Evolutionary conservation across 1,284 basidiomycete genomes (phyloP).

Genomic region (Laetiporus sulphureus): DNA sequence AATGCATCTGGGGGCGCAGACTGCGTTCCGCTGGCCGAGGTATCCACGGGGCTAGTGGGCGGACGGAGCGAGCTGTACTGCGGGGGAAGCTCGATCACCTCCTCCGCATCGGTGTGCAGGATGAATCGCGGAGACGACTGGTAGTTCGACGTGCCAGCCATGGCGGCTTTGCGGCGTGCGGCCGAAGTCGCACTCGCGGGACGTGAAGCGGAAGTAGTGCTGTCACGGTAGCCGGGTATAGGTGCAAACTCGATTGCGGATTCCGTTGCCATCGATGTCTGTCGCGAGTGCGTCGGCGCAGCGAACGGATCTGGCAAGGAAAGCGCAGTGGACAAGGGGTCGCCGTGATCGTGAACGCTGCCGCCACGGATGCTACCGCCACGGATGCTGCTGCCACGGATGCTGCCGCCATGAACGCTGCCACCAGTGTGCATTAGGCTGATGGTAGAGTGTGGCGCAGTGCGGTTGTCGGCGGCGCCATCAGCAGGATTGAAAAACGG

Average conservation of each 20-base stretch:
- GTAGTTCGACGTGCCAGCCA: constrained; percentile 37
- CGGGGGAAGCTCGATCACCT: constrained; percentile 68
- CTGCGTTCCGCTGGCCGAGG: no score
- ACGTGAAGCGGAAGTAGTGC: constrained; percentile 6
- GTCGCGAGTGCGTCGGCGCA: constrained; percentile 3
- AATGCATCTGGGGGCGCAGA: no score
- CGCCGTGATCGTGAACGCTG: no score
- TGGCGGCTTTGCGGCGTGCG: constrained; percentile 43
- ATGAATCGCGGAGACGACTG: constrained; percentile 48
- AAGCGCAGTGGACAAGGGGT: no score
- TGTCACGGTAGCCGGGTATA: background rate
- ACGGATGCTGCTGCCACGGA: no score
- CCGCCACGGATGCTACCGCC: no score
- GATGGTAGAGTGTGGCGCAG: constrained; percentile 1
- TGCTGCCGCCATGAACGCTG: no score
- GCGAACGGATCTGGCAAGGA: no score
- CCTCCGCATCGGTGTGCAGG: constrained; percentile 62
- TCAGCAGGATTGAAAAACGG: constrained; percentile 1
- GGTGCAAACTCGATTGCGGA: constrained; percentile 1
- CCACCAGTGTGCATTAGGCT: background rate
- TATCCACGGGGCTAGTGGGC: no score
- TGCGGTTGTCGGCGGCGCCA: background rate
- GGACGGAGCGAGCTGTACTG: constrained; percentile 59
- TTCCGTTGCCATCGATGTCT: background rate
- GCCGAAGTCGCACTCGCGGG: constrained; percentile 26